Evolutionary conservation across 441 rosid species (phyloP), one percentile per base, ranked within the genome.

Genomic region (Metrosideros polymorpha): DNA sequence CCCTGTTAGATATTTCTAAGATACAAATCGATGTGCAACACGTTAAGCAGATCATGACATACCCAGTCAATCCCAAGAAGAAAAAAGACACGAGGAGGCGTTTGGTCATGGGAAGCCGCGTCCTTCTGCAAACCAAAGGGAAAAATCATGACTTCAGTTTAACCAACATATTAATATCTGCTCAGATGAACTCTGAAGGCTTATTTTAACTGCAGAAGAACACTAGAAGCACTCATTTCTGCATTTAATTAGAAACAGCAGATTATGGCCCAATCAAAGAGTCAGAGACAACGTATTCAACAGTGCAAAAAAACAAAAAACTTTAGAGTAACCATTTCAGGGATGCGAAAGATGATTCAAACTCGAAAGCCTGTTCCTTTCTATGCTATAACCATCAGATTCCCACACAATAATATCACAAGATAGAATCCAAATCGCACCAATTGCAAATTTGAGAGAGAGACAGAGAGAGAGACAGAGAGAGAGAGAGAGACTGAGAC

Each of bases 61-160:
- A 96, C 99, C 99, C 99, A 14, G 94, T 92, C 85, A 98, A 91
- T 83, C 99, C 99, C 86, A 98, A 95, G 83, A 98, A 95, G 94
- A 95, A 93, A 89, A 98, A 93, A 12, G 98, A 93, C 83, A 94
- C 24, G 55, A 96, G 92, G 57, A 98, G 89, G 77, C 92, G 92
- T 88, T 92, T 93, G 47, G 92, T 96, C 95, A 95, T 86, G 51
- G 98, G 99, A 57, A 91, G 93, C 87, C 97, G 94, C 88, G 89
- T 93, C 88, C 92, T 93, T 89, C 99, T 97, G 86, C 91, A 92
- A 88, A 84, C 53, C 86, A 43, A 45, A 86, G 88, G 85, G 17
- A 54, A 53, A 32, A 49, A 85, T 82, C 19, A 71, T 52, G 52
- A 25, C 83, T 42, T 43, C 39, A 85, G 27, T 45, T 82, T 49